Base-by-base conservation (phyloP, 2,329 filamentous ascomycete species). In the Pseudogymnoascus sp. region DNA sequence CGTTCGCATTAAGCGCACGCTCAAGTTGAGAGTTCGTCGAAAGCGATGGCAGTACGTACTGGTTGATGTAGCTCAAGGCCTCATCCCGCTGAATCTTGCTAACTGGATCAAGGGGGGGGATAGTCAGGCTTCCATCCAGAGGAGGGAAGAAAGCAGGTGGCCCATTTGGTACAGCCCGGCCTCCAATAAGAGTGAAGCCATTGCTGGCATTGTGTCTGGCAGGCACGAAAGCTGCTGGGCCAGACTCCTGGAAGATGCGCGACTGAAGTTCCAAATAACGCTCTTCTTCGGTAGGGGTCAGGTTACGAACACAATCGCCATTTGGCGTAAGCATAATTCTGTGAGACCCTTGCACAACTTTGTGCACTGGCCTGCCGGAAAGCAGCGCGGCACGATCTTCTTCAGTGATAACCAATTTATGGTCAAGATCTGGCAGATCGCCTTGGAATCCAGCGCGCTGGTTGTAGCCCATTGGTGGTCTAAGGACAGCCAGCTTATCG, bases 261-360 rank as follows among this genome's bases (percentile, higher is more conserved):
- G 80, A 77, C 72, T 93, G 90, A 4, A 93, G 80, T 60, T 84
- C 79, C 9, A 93, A 77, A 67, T 89, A 92, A 4, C 82, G 81
- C 35, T 86, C 79, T 70, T 92, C 89, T 65, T 92, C 86, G 42
- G 87, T 84, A 3, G 81, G 75, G 1, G 81, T 85, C 61, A 94
- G 75, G 63, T 89, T 87, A 66, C 87, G 85, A n/a, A 93, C 79
- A 71, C 88, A 90, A 65, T 90, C 86, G 9, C 90, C 89, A 65
- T 88, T 86, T 0, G 89, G 88, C 0, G 89, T 92, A 60, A 92
- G 84, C 67, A 92, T 81, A 66, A 89, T 85, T 25, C 87, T 82
- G 72, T 82, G 64, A 72, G 64, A 81, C 62, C 84, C 85, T 65
- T 88, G 85, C 1, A 85, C 77, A 39, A 85, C 74, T 72, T 87